Evolutionary conservation across 1,139 yeast genomes (phyloP).

Genomic region (Saccharomyces hybrid): DNA sequence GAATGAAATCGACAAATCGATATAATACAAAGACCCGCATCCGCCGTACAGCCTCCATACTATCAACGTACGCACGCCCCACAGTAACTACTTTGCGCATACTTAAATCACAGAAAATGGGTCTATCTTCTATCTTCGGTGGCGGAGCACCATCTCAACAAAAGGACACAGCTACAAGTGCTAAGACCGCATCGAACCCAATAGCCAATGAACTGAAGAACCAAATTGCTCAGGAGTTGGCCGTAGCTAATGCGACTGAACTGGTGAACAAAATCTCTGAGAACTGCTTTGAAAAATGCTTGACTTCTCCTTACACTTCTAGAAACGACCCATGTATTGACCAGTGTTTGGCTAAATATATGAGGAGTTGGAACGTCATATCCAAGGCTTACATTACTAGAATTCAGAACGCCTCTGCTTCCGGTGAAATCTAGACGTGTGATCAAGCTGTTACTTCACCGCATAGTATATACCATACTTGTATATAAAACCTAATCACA

Average conservation of each 20-base stretch:
- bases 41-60: too few relatives aligned
- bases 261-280: constrained; percentile 80
- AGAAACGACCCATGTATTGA: constrained; percentile 54
- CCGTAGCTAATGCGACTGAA: constrained; percentile 83
- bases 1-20: too few relatives aligned
- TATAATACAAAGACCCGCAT: too few relatives aligned
- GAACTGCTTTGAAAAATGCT: constrained; percentile 78
- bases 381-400: constrained; percentile 70
- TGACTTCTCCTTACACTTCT: constrained; percentile 40
- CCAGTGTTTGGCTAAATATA: constrained; percentile 77
- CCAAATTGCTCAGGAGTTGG: constrained; percentile 74
- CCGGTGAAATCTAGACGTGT: constrained; percentile 24
- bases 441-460: background rate
- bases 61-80: background rate
- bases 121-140: constrained; percentile 39
- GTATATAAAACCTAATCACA: background rate
- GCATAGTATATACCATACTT: background rate
- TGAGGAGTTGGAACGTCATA: constrained; percentile 84
- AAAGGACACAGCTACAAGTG: constrained; percentile 22
- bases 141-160: constrained; percentile 32
- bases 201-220: constrained; percentile 57
- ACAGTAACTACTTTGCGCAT: background rate
- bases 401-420: constrained; percentile 47
- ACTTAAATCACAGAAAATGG: constrained; percentile 22
- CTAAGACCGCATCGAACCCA: constrained; percentile 28